Percentiles rank a stretch among this genome's conserved stretches.
phyloP scores from a whole-genome alignment of 345 rosid species.

The Odontarrhena argentea region DNA sequence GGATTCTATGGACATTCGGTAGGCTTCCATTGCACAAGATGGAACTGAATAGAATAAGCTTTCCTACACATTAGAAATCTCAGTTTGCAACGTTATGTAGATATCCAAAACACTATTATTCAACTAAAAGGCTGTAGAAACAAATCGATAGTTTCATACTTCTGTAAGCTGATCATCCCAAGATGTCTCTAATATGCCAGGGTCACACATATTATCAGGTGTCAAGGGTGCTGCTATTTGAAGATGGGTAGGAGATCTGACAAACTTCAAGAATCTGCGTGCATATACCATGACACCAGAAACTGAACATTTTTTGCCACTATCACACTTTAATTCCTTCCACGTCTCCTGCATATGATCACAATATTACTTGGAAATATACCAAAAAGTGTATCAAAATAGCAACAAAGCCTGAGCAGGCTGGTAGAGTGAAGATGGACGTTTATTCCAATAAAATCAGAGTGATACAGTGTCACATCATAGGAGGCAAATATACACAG shows the following conservation, averaged over 20 bases:
- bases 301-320: constrained; percentile 39
- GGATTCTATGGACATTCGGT: constrained; percentile 76
- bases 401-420: constrained; percentile 15
- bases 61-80: constrained; percentile 61
- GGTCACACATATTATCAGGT: constrained; percentile 63
- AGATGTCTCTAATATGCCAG: constrained; percentile 53
- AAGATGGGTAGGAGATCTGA: constrained; percentile 47
- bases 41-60: constrained; percentile 87
- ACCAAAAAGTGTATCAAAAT: constrained; percentile 8
- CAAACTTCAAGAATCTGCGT: constrained; percentile 61
- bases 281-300: constrained; percentile 67
- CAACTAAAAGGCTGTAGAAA: constrained; percentile 27
- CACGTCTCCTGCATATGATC: constrained; percentile 49
- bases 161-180: constrained; percentile 79
- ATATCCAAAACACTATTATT: constrained; percentile 14
- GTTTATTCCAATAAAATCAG: constrained; percentile 10
- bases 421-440: constrained; percentile 9
- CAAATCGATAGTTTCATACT: constrained; percentile 49
- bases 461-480: constrained; percentile 1
- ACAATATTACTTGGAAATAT: constrained; percentile 12
- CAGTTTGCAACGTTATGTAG: constrained; percentile 16
- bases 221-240: constrained; percentile 64
- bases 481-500: neutral
- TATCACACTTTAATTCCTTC: constrained; percentile 43
- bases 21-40: constrained; percentile 73